phyloP scores from a whole-genome alignment of 2,329 filamentous ascomycete genomes.

The Ascochyta koolunga region DNA sequence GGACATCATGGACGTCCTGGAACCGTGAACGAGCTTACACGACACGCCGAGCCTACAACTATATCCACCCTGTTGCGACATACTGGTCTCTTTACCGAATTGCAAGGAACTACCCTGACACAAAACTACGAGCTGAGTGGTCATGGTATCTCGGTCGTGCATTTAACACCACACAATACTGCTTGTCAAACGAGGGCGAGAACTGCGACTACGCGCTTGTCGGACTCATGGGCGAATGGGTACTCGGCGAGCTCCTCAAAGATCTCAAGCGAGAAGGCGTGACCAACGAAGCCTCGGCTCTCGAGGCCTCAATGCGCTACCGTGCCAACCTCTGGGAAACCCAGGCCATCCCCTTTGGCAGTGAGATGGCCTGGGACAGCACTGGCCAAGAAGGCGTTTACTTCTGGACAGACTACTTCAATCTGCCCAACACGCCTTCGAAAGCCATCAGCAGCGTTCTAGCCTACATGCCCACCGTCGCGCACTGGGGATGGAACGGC shows the following conservation, averaged over 20 bases:
- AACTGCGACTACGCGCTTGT: conserved; percentile 52
- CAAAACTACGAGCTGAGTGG: conserved; percentile 53
- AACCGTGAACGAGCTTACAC: conserved; percentile 54
- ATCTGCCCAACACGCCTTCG: conserved; percentile 50
- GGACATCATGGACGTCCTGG: conserved; percentile 61
- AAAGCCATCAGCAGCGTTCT: conserved; percentile 64
- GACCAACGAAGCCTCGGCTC: conserved; percentile 45
- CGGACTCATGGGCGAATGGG: conserved; percentile 66
- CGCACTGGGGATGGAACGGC: conserved; percentile 69
- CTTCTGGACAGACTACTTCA: conserved; percentile 64
- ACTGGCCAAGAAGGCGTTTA: conserved; percentile 68
- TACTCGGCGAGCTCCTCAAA: conserved; percentile 60
- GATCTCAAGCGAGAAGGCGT: conserved; percentile 59
- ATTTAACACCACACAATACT: conserved; percentile 56
- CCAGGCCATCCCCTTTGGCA: conserved; percentile 61
- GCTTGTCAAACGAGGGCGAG: conserved; percentile 44
- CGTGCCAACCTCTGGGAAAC: conserved; percentile 60
- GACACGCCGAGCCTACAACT: conserved; percentile 63
- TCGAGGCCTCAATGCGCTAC: conserved; percentile 56
- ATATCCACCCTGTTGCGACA: conserved; percentile 61
- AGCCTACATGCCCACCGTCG: conserved; percentile 63
- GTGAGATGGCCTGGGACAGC: conserved; percentile 68
- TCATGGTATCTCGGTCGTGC: conserved; percentile 63
- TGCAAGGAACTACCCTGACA: conserved; percentile 56
- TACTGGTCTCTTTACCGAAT: conserved; percentile 66